A percentile compares a stretch with the other conserved stretches of the same genome.
Conservation (phyloP, 345 rosid genomes). For the Abelmoschus esculentus region DNA sequence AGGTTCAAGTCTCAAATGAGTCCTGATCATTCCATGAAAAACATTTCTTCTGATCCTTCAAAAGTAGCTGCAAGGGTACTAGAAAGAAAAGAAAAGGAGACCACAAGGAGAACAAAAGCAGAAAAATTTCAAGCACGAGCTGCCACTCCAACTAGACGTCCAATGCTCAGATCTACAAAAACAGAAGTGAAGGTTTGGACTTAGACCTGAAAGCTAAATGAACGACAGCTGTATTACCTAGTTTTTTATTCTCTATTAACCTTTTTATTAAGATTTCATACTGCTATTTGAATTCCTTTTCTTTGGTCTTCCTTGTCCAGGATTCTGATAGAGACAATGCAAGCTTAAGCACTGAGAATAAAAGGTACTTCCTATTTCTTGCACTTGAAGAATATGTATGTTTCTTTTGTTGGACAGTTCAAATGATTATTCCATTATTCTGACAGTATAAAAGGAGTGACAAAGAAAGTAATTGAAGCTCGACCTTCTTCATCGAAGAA, state of each 20-base stretch:
- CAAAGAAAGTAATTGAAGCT: slow-evolving; percentile 37
- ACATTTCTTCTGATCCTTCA: slow-evolving; percentile 9
- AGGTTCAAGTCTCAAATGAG: slow-evolving; percentile 24
- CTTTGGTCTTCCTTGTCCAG: slow-evolving; percentile 22
- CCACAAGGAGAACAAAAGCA: slow-evolving; percentile 20
- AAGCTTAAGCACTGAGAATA: slow-evolving; percentile 25
- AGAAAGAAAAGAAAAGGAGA: slow-evolving; percentile 22
- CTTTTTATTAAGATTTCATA: neutral
- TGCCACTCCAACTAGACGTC: slow-evolving; percentile 18
- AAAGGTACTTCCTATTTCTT: slow-evolving; percentile 38
- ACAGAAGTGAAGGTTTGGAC: slow-evolving; percentile 26
- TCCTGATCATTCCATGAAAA: slow-evolving; percentile 18
- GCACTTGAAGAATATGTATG: slow-evolving; percentile 3
- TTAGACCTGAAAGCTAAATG: neutral
- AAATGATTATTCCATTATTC: slow-evolving; percentile 13
- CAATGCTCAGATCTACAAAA: slow-evolving; percentile 19
- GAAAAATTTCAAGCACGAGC: slow-evolving; percentile 25
- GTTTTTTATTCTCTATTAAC: neutral
- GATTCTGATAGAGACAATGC: slow-evolving; percentile 29
- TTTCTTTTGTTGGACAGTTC: neutral
- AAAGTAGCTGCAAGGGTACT: slow-evolving; percentile 21
- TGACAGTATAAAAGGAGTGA: slow-evolving; percentile 43
- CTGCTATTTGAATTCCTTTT: neutral
- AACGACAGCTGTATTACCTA: neutral
- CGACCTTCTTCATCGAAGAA: slow-evolving; percentile 29